Percentiles rank a stretch among this genome's conserved stretches.
Conservation (phyloP, 2,329 filamentous ascomycete genomes). For the Scedosporium minutisporum region DNA sequence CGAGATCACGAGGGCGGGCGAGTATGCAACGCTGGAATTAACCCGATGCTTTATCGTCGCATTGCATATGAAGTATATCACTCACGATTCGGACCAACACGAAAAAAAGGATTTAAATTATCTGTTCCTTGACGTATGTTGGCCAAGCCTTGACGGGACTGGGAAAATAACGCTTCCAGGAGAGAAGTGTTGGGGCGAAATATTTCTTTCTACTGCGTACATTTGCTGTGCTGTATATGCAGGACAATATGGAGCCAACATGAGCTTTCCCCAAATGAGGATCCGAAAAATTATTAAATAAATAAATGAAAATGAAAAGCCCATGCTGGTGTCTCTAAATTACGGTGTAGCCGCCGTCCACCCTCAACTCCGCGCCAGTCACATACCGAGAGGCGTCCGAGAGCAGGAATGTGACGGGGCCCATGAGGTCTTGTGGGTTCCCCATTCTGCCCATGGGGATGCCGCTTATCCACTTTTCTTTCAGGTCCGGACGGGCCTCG, state of each 20-base stretch:
- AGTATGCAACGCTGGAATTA: neutral
- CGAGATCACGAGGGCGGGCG: neutral
- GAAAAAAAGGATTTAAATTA: neutral
- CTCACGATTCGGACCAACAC: neutral
- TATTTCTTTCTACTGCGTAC: no score
- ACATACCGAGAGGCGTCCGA: conserved; percentile 72
- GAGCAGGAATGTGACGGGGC: conserved; percentile 77
- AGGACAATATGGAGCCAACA: no score
- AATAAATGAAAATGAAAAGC: neutral
- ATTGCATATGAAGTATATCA: neutral
- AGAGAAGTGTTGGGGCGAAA: no score
- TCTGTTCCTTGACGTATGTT: no score
- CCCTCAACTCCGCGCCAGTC: conserved; percentile 62
- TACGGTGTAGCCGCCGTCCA: conserved; percentile 83
- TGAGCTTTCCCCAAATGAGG: neutral
- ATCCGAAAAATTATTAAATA: neutral
- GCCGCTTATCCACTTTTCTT: conserved; percentile 80
- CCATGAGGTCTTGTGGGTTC: conserved; percentile 83
- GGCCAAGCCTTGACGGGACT: no score
- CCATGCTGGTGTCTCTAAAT: conserved; percentile 2
- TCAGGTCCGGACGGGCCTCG: conserved; percentile 82
- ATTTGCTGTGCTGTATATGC: no score
- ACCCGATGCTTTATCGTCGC: neutral
- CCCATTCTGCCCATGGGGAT: conserved; percentile 95
- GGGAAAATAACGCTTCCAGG: no score